Conservation (phyloP, 345 rosid genomes). For the Streptanthus diversifolius region DNA sequence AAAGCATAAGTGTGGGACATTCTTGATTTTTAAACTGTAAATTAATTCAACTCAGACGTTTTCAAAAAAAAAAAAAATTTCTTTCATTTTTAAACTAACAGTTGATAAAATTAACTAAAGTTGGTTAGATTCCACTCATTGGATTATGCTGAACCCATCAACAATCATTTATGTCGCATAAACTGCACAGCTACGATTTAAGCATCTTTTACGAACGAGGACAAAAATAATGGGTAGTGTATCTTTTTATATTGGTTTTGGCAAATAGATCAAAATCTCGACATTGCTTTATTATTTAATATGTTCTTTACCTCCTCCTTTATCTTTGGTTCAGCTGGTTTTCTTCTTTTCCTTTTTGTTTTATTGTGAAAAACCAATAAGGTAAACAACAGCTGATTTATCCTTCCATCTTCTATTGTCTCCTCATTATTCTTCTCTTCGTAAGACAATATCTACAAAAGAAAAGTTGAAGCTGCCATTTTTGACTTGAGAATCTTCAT, state of each 20-base stretch:
- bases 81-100: neutral
- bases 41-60: neutral
- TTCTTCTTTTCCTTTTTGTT: slow-evolving; percentile 32
- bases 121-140: slow-evolving; percentile 19
- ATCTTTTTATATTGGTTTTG: slow-evolving; percentile 41
- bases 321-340: slow-evolving; percentile 16
- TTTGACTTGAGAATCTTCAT: slow-evolving; percentile 44
- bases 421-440: slow-evolving; percentile 29
- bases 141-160: slow-evolving; percentile 24
- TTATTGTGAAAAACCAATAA: slow-evolving; percentile 2
- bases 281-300: slow-evolving; percentile 17
- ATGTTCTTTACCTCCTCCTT: slow-evolving; percentile 15
- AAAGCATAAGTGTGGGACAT: slow-evolving; percentile 6
- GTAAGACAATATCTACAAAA: neutral
- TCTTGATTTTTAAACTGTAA: neutral
- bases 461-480: slow-evolving; percentile 48
- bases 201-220: slow-evolving; percentile 31
- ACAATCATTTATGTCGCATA: slow-evolving; percentile 15
- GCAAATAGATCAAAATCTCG: slow-evolving; percentile 51
- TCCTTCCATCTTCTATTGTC: slow-evolving; percentile 29
- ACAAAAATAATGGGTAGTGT: neutral
- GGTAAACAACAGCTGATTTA: neutral
- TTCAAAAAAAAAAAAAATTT: too few species aligned
- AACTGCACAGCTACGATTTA: slow-evolving; percentile 12
- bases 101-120: slow-evolving; percentile 1